Evolutionary conservation across 2,329 filamentous ascomycete genomes (phyloP).

Genomic region (Trichoderma citrinoviride): DNA sequence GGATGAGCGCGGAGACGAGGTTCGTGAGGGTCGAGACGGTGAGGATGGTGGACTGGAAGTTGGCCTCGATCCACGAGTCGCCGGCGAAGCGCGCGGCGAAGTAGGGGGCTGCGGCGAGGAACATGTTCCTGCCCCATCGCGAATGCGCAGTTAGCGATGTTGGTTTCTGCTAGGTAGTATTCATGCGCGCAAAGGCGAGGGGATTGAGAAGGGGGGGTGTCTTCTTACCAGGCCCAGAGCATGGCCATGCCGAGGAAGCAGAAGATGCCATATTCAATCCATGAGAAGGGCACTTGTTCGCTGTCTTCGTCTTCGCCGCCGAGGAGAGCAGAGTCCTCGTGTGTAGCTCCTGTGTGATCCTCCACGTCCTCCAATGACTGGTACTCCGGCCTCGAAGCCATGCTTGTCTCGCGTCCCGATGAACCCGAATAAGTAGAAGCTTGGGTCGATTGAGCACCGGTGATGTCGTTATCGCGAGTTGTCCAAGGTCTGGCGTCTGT

Average conservation of each 20-base stretch:
- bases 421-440: neutral
- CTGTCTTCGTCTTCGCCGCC: constrained; percentile 31
- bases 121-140: constrained; percentile 99
- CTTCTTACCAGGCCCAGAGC: constrained; percentile 91
- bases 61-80: constrained; percentile 67
- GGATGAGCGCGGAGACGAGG: constrained; percentile 68
- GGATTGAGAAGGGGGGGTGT: neutral
- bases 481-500: neutral
- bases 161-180: too few species aligned
- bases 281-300: constrained; percentile 65
- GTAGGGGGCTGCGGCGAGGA: constrained; percentile 90
- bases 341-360: neutral
- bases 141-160: too few species aligned
- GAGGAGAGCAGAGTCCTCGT: constrained; percentile 14
- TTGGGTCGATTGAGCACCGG: neutral
- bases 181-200: too few species aligned
- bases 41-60: constrained; percentile 88
- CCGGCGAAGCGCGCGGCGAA: constrained; percentile 78
- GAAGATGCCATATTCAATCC: constrained; percentile 84
- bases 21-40: constrained; percentile 85
- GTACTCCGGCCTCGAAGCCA: constrained; percentile 27
- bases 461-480: neutral
- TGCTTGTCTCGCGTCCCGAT: neutral
- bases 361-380: constrained; percentile 31
- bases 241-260: constrained; percentile 83